These are phyloP conservation scores for Saturnispora quitensis DNA, from an alignment of 805 yeast genomes.

Conservation along the genomic window DNA sequence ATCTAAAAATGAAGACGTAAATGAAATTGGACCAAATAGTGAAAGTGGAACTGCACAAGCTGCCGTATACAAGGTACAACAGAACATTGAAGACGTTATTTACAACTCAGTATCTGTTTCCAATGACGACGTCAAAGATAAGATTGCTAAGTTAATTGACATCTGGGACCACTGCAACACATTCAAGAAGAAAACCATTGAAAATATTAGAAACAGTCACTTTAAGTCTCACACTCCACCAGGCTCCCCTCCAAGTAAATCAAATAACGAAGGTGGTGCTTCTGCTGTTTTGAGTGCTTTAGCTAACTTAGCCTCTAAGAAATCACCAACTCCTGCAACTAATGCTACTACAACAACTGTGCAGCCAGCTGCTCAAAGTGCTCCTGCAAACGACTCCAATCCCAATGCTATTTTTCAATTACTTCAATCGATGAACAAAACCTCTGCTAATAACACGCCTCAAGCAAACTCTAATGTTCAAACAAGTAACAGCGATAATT, in stretches of 20 bases:
- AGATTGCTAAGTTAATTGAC: constrained; percentile 74
- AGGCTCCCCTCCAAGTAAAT: constrained; percentile 46
- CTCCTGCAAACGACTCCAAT: constrained; percentile 19
- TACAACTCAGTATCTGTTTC: constrained; percentile 50
- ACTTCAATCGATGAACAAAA: constrained; percentile 41
- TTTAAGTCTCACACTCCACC: constrained; percentile 65
- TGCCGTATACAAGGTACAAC: constrained; percentile 56
- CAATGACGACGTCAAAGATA: constrained; percentile 51
- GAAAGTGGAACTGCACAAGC: constrained; percentile 62
- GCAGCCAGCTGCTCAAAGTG: constrained; percentile 10
- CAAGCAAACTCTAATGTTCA: constrained; percentile 7
- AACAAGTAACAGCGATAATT: constrained; percentile 14
- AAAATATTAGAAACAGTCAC: constrained; percentile 47
- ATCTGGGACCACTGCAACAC: constrained; percentile 88
- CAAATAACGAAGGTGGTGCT: constrained; percentile 35
- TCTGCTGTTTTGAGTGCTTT: constrained; percentile 61
- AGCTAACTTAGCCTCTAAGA: constrained; percentile 51
- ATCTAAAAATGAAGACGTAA: not conserved
- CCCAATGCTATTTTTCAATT: constrained; percentile 40
- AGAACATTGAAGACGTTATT: constrained; percentile 49
- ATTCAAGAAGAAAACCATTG: constrained; percentile 50
- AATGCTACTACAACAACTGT: constrained; percentile 26
- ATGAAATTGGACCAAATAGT: not conserved
- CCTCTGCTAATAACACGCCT: not conserved
- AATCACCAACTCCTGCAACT: constrained; percentile 23